Conservation (phyloP, 345 rosid species). For the Microcos paniculata region DNA sequence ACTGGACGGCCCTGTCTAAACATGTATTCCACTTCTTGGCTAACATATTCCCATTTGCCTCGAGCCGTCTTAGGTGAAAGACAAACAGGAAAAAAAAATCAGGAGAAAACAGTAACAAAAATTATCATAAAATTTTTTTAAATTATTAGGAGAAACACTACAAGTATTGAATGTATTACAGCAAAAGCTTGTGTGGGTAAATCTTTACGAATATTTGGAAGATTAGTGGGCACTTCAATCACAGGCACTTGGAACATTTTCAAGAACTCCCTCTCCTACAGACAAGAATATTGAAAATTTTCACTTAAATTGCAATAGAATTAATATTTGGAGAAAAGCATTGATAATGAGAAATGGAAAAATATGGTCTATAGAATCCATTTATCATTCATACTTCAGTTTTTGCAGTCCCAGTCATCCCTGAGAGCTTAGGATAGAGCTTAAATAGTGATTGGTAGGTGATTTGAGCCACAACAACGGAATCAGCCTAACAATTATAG, state of each 20-base stretch:
- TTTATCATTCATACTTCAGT: constrained; percentile 63
- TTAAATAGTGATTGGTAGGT: constrained; percentile 95
- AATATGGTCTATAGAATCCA: neutral
- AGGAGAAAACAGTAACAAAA: constrained; percentile 9
- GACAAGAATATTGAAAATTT: constrained; percentile 12
- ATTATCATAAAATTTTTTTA: neutral
- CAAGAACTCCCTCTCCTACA: constrained; percentile 89
- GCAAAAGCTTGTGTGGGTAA: constrained; percentile 95
- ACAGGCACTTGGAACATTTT: constrained; percentile 92
- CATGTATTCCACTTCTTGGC: constrained; percentile 90
- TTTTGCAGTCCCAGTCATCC: constrained; percentile 99
- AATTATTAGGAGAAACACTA: constrained; percentile 1
- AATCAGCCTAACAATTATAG: constrained; percentile 66
- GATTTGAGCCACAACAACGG: constrained; percentile 95
- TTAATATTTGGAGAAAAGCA: neutral
- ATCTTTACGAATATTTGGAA: constrained; percentile 84
- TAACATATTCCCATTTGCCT: constrained; percentile 89
- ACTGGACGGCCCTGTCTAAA: constrained; percentile 93
- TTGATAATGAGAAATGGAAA: neutral
- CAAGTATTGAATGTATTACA: constrained; percentile 39
- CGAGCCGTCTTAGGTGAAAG: constrained; percentile 63
- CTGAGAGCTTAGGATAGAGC: constrained; percentile 93
- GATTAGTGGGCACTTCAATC: constrained; percentile 92
- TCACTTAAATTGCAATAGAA: neutral
- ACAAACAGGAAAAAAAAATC: constrained; percentile 17